Percentiles rank a stretch among this genome's conserved stretches.
phyloP scores from a whole-genome alignment of 805 yeast species.

The Barnettozyma botsteinii region DNA sequence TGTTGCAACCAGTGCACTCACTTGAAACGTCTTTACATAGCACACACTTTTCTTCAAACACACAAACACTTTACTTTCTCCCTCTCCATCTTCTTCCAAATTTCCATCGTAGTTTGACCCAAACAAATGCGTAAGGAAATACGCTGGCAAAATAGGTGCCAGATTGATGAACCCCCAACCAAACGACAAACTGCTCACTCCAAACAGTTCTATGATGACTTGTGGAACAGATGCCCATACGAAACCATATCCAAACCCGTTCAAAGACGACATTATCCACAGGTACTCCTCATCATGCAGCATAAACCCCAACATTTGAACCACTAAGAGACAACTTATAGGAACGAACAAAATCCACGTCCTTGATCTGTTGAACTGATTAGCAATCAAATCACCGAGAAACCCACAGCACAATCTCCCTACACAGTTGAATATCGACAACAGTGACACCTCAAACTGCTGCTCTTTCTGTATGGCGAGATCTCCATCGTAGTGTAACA shows the following conservation, averaged over 20 bases:
- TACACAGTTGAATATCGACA: conserved; percentile 59
- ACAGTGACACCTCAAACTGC: conserved; percentile 65
- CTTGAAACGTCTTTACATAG: conserved; percentile 37
- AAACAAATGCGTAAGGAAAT: conserved; percentile 53
- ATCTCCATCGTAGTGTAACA: conserved; percentile 26
- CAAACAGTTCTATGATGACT: conserved; percentile 70
- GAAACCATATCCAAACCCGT: conserved; percentile 70
- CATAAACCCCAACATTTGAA: conserved; percentile 44
- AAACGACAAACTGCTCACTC: conserved; percentile 57
- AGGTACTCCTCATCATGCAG: conserved; percentile 33
- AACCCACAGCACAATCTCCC: conserved; percentile 65
- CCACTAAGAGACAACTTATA: conserved; percentile 36
- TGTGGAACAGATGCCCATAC: conserved; percentile 70
- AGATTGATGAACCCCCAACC: conserved; percentile 71
- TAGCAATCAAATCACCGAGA: conserved; percentile 53
- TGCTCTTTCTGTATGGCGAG: conserved; percentile 46
- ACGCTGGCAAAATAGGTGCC: conserved; percentile 60
- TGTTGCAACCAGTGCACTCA: conserved; percentile 30
- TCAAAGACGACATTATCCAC: conserved; percentile 46
- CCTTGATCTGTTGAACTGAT: conserved; percentile 40
- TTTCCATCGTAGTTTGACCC: conserved; percentile 58
- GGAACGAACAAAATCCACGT: conserved; percentile 53
- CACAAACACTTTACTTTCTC: conserved; percentile 7
- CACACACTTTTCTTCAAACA: conserved; percentile 26
- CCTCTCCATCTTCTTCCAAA: conserved; percentile 9